Evolutionary conservation across 2,329 filamentous ascomycete genomes (phyloP), one percentile per base, ranked within the genome.

Genomic region (Calonectria henricotiae): DNA sequence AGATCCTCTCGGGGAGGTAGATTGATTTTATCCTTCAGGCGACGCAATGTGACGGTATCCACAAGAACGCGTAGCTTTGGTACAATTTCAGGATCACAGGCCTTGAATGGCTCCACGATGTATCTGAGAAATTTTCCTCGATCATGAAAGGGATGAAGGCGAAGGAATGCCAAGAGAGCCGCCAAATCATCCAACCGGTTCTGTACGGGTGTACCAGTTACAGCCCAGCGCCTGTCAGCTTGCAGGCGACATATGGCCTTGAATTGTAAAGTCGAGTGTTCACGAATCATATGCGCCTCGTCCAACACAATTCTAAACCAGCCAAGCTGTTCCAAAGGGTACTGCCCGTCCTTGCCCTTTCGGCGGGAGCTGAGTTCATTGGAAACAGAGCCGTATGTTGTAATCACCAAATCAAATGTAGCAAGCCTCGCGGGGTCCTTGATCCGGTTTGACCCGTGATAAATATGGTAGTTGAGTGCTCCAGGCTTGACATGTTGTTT

Each of bases 161-260:
- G 91, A 47, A 98, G 85, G 78, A 98, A 98, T 37, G 92, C 93
- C 69, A 98, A 91, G 3, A 98, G 86, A 1, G 96, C 93, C 15
- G 94, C 93, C 25, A 98, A 87, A 80, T 99, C 96, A 74, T 97
- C 95, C 2, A 98, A 87, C 4, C 94, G 92, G 79, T 99, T 99
- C 82, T 98, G 96, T 9, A 98, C 94, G 0, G 95, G 96, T 0
- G 96, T 98, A 65, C 96, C 96, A 0, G 96, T 98, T n/a, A 98
- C 94, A 3, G 95, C 96, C 96, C 96, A 99, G 39, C 95, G 92
- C 37, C 95, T 90, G 78, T 93, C 89, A 2, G 95, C 94, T 70
- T 93, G 88, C 3, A 98, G 86, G 23, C 90, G 89, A 73, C 94
- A 95, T 23, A 96, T 94, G 3, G 94, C 94, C 80, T 95, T 94